Evolutionary conservation across 2,329 filamentous ascomycete species (phyloP), one percentile per base, ranked within the genome.

Genomic region (Aspergillus candidus): DNA sequence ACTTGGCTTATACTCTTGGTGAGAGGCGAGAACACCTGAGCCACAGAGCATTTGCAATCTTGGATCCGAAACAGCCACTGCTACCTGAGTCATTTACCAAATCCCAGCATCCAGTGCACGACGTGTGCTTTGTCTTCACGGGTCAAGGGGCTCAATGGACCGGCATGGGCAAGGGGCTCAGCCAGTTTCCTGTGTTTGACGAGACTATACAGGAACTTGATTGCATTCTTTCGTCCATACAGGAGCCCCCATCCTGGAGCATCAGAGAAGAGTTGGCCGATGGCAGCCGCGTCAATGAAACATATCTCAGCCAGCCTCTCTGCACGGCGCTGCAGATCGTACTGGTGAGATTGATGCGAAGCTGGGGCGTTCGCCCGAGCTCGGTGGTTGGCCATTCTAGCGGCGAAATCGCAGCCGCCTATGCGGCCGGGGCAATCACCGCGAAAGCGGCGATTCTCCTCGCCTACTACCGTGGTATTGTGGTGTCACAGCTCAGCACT

Each of bases 61-160:
- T 15, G 18, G 32, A 40, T 3, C 18, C 18, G 18, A 18, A 18
- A 4, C 18, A 18, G 18, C 18, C 18, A 18, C 18, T 18, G 18
- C 6, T 5, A 18, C 4, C 18, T 18, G 18, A 3, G 18, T 18
- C 18, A 18, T 18, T 18, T 18, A 18, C 18, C 18, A 18, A 6
- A 18, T 18, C 18, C 18, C 18, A 18, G 18, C 3, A 18, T 18
- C 18, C 18, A 18, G 18, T 18, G 18, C 18, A 27, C 22, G 22
- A 27, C 22, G 22, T 6, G 22, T 33, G 38, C 13, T 57, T 60
- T 40, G 38, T 58, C 17, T 65, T 62, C 43, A 65, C 58, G 1
- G 63, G 63, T 5, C 62, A 66, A 32, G 63, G 62, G 3, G 62
- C 63, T 6, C 60, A 65, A 32, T 66, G 55, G 48, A 13, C 44